Percentiles rank a stretch among this genome's conserved stretches.
Conservation (phyloP, 2,329 filamentous ascomycete species). For the Cryphonectria parasitica region DNA sequence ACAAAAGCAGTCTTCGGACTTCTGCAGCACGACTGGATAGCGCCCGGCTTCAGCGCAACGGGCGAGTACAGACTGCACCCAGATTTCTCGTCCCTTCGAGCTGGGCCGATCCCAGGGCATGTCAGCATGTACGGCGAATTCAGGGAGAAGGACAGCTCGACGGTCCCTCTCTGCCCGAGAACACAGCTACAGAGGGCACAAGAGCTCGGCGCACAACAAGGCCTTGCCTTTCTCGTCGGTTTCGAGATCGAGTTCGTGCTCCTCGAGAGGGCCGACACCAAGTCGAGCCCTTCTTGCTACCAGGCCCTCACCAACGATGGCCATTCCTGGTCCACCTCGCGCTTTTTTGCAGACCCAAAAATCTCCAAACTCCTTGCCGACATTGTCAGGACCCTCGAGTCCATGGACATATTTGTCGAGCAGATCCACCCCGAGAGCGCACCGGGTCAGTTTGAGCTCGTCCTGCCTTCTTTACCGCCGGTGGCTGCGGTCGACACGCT, state of each 20-base stretch:
- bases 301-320: constrained; percentile 58
- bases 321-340: constrained; percentile 73
- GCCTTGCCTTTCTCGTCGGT: constrained; percentile 67
- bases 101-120: constrained; percentile 62
- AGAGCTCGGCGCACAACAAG: constrained; percentile 52
- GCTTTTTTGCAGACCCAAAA: constrained; percentile 62
- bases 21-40: constrained; percentile 67
- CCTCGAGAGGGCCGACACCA: constrained; percentile 50
- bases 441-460: constrained; percentile 76
- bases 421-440: constrained; percentile 77
- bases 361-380: constrained; percentile 65
- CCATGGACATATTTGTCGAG: constrained; percentile 68
- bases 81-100: constrained; percentile 65
- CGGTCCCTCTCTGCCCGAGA: constrained; percentile 65
- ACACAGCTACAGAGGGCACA: constrained; percentile 61
- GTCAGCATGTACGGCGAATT: constrained; percentile 72
- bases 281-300: constrained; percentile 33
- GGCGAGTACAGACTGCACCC: constrained; percentile 71
- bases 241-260: constrained; percentile 85
- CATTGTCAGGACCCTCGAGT: constrained; percentile 63
- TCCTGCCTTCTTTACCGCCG: constrained; percentile 66
- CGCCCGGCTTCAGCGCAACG: constrained; percentile 56
- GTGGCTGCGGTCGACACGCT: constrained; percentile 73
- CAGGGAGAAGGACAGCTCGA: constrained; percentile 56
- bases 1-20: constrained; percentile 67